These are phyloP conservation scores for Lepidium sativum DNA, from an alignment of 345 rosid species.

Conservation along the genomic window DNA sequence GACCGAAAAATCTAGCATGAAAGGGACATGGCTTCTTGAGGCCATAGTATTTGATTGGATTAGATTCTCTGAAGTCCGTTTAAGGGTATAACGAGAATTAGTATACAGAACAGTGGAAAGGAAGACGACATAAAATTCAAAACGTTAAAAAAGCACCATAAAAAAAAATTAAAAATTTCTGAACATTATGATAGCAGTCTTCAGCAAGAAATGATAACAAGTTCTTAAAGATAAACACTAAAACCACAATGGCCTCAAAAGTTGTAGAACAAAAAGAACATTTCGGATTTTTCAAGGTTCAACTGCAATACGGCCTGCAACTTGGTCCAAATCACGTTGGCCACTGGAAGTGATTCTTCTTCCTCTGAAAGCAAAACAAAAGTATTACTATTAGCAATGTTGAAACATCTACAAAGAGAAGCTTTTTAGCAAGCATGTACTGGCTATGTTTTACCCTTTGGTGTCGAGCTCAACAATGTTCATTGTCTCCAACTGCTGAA, in stretches of 20 bases:
- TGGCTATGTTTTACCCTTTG: conserved; percentile 40
- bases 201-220: not conserved
- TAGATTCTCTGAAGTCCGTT: too few relatives aligned
- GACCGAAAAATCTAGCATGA: too few relatives aligned
- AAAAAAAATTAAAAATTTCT: not conserved
- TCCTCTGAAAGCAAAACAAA: conserved; percentile 38
- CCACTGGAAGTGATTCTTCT: conserved; percentile 82
- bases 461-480: conserved; percentile 55
- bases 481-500: conserved; percentile 66
- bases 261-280: conserved; percentile 12
- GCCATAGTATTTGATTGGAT: too few relatives aligned
- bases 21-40: too few relatives aligned
- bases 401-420: not conserved
- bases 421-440: not conserved
- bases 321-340: conserved; percentile 86
- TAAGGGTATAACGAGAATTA: not conserved
- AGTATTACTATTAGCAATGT: not conserved
- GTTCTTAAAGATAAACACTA: conserved; percentile 2
- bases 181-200: conserved; percentile 13
- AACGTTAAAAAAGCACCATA: not conserved
- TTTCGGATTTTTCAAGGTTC: conserved; percentile 29
- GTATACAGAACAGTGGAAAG: not conserved
- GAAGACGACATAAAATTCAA: not conserved
- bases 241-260: conserved; percentile 7
- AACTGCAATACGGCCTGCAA: conserved; percentile 64